Evolutionary conservation across 2,329 filamentous ascomycete species (phyloP).

Genomic region (Capronia coronata): DNA sequence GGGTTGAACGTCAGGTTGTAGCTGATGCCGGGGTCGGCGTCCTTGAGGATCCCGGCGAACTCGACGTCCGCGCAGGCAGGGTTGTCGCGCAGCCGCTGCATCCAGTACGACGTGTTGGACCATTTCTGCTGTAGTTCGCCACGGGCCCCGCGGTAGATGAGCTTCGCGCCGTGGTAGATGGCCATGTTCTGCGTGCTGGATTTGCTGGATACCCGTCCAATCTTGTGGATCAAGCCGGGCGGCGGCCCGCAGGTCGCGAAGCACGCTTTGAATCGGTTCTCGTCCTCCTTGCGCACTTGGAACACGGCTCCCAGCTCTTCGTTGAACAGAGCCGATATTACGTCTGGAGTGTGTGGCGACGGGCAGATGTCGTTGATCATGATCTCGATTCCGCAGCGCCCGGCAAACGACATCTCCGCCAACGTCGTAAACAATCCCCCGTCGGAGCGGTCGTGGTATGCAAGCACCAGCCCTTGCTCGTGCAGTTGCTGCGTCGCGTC

Average conservation of each 20-base stretch:
- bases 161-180: slow-evolving; percentile 63
- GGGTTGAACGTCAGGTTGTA: slow-evolving; percentile 79
- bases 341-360: slow-evolving; percentile 55
- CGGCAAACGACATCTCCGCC: slow-evolving; percentile 97
- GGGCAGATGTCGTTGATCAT: slow-evolving; percentile 64
- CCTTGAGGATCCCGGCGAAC: slow-evolving; percentile 66
- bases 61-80: slow-evolving; percentile 79
- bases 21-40: slow-evolving; percentile 71
- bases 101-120: slow-evolving; percentile 79
- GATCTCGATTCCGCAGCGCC: slow-evolving; percentile 78
- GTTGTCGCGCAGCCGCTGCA: slow-evolving; percentile 88
- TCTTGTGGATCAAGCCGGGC: slow-evolving; percentile 71
- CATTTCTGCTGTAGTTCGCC: slow-evolving; percentile 76
- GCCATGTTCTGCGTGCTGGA: slow-evolving; percentile 66
- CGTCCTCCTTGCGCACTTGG: slow-evolving; percentile 80
- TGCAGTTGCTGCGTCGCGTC: slow-evolving; percentile 69
- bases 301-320: slow-evolving; percentile 95
- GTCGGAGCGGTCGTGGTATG: slow-evolving; percentile 91
- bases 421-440: slow-evolving; percentile 86
- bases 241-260: slow-evolving; percentile 87
- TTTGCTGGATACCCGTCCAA: slow-evolving; percentile 64
- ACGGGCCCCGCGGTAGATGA: slow-evolving; percentile 64
- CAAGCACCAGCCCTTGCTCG: slow-evolving; percentile 67
- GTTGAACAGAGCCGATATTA: slow-evolving; percentile 81
- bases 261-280: slow-evolving; percentile 77